phyloP scores from a whole-genome alignment of 352 stramenopile genomes.

The Globisporangium carolinianum region DNA sequence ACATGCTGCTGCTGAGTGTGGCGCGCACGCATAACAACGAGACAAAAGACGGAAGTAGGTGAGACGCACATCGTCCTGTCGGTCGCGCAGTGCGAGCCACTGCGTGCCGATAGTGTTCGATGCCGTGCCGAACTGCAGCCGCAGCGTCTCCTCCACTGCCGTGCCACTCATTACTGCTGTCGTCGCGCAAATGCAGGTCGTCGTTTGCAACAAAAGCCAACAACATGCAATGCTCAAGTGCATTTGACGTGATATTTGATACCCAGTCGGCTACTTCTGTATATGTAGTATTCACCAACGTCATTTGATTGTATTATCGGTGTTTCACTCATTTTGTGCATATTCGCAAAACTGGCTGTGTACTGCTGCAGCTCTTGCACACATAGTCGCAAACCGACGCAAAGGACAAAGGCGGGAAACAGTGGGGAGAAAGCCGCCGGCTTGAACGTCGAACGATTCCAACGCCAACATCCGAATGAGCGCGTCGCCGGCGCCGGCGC shows the following conservation, averaged over 20 bases:
- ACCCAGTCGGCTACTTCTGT: too few relatives aligned
- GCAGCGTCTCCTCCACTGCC: slow-evolving; percentile 44
- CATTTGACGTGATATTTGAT: too few relatives aligned
- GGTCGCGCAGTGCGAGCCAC: slow-evolving; percentile 40
- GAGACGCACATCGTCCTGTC: slow-evolving; percentile 28
- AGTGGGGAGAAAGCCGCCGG: not conserved
- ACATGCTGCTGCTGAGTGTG: too few relatives aligned
- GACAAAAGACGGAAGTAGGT: not conserved
- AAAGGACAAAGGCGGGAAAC: not conserved
- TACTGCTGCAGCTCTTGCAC: too few relatives aligned
- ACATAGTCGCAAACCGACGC: too few relatives aligned
- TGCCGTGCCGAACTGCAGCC: slow-evolving; percentile 67
- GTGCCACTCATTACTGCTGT: not conserved
- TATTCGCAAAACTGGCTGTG: too few relatives aligned
- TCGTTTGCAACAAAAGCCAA: not conserved
- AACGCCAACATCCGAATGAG: slow-evolving; percentile 22
- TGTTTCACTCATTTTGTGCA: too few relatives aligned
- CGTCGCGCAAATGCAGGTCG: too few relatives aligned
- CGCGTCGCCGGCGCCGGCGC: slow-evolving; percentile 13
- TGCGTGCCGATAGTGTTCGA: slow-evolving; percentile 61
- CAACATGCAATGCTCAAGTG: not conserved
- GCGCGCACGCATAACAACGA: too few relatives aligned
- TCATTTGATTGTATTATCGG: too few relatives aligned
- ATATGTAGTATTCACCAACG: too few relatives aligned
- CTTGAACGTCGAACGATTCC: not conserved